Percentiles rank a stretch among this genome's conserved stretches.
These are phyloP conservation scores for Platanthera zijinensis DNA, from an alignment of 106 monocot genomes.

Conservation along the genomic window DNA sequence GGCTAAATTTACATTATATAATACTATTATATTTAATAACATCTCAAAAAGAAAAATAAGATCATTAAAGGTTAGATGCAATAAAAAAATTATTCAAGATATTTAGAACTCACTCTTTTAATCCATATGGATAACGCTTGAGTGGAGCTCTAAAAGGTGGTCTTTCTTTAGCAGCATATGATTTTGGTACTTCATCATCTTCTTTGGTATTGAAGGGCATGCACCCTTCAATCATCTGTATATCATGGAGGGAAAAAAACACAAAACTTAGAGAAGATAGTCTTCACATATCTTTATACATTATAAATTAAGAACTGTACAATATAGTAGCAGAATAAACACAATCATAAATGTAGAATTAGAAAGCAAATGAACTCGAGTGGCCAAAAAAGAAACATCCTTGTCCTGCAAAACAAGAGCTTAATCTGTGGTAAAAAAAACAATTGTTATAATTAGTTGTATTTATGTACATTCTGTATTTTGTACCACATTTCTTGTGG, in stretches of 20 bases:
- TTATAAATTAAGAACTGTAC: neutral
- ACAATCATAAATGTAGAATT: neutral
- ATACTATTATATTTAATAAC: neutral
- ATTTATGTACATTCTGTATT: too few species aligned
- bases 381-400: too few species aligned
- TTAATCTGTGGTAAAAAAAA: too few species aligned
- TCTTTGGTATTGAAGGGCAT: conserved; percentile 53
- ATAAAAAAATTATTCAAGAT: neutral
- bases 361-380: neutral
- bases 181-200: conserved; percentile 57
- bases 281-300: neutral
- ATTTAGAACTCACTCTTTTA: conserved; percentile 66
- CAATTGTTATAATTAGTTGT: too few species aligned
- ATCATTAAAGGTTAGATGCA: neutral
- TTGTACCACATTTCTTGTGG: too few species aligned
- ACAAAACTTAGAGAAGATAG: neutral
- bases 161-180: conserved; percentile 74
- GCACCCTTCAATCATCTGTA: conserved; percentile 94
- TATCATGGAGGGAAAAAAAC: conserved; percentile 9
- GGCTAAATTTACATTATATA: neutral
- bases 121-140: conserved; percentile 57
- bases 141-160: conserved; percentile 73
- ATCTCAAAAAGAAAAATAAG: neutral
- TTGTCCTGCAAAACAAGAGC: too few species aligned
- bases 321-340: conserved; percentile 1